These are phyloP conservation scores for Aurantiochytrium sp. DNA, from an alignment of 108 stramenopile species.

Conservation along the genomic window DNA sequence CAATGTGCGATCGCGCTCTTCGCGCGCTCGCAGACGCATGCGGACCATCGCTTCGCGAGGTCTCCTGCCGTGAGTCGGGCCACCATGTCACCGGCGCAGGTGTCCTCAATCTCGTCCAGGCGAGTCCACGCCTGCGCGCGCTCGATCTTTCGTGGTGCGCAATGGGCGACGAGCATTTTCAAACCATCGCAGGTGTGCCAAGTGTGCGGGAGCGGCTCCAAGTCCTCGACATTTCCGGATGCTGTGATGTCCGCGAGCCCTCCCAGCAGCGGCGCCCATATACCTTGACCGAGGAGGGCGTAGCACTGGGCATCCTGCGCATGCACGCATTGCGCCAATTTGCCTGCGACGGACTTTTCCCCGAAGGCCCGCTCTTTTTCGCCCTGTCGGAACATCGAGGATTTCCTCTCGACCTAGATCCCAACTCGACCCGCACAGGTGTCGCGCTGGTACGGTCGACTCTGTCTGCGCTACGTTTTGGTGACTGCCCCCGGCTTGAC, in stretches of 20 bases:
- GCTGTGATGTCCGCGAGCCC: not conserved
- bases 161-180: not conserved
- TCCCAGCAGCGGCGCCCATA: not conserved
- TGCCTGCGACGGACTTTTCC: not conserved
- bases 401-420: not conserved
- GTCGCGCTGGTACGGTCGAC: not conserved
- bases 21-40: not conserved
- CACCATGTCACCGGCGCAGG: not conserved
- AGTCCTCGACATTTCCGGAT: not conserved
- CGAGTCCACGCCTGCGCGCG: not conserved
- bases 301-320: not conserved
- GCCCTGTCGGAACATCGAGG: not conserved
- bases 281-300: not conserved
- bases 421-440: not conserved
- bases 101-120: not conserved
- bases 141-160: not conserved
- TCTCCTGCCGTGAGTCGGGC: not conserved
- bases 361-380: not conserved
- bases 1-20: not conserved
- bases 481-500: not conserved
- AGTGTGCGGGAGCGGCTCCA: not conserved
- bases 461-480: not conserved
- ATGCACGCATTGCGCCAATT: not conserved
- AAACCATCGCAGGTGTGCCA: not conserved
- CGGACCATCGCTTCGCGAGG: not conserved